Evolutionary conservation across 2,329 filamentous ascomycete species (phyloP), one percentile per base, ranked within the genome.

Genomic region (Daldinia sp.): DNA sequence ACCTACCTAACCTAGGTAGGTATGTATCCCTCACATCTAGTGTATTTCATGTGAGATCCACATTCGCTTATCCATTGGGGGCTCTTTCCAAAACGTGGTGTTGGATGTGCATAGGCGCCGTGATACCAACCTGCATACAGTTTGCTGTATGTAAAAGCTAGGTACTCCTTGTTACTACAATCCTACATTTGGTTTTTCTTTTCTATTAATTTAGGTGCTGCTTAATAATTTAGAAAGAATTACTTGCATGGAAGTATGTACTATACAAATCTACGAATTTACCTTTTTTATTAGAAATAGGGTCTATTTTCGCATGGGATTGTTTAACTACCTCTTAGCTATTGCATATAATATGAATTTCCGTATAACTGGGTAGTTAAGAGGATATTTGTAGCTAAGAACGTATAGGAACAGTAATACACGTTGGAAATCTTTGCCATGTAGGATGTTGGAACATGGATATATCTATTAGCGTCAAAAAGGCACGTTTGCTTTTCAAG

Each of bases 21-120:
- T 25, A 23, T 43, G 39, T 43, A 1, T 25, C 39, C 39, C 39
- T 43, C 13, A 8, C 43, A 47, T 25, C 6, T 29, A n/a, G 15
- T 51, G n/a, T 30, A 41, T 32, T 1, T 55, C 51, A 35, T 48
- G n/a, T 48, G 27, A 48, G 58, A 58, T 58, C 41, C 34, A 32
- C 57, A 10, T 30, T 55, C 62, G 53, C 58, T 54, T 58, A 56
- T 64, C 54, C 51, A 25, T 63, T 54, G 51, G 58, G 52, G 43
- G 41, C 32, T 58, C 47, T 67, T 68, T 67, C 64, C 30, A 63
- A 62, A 69, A 69, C 52, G 57, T 58, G 30, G 59, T 62, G 49
- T 48, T 56, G 59, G 45, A 61, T 57, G 34, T 70, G 69, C 73
- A 72, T 75, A 74, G 67, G 68, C 72, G 71, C 71, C 67, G 68